Evolutionary conservation across 2,329 filamentous ascomycete genomes (phyloP), one percentile per base, ranked within the genome.

Genomic region (Allantophomopsis cytisporea): DNA sequence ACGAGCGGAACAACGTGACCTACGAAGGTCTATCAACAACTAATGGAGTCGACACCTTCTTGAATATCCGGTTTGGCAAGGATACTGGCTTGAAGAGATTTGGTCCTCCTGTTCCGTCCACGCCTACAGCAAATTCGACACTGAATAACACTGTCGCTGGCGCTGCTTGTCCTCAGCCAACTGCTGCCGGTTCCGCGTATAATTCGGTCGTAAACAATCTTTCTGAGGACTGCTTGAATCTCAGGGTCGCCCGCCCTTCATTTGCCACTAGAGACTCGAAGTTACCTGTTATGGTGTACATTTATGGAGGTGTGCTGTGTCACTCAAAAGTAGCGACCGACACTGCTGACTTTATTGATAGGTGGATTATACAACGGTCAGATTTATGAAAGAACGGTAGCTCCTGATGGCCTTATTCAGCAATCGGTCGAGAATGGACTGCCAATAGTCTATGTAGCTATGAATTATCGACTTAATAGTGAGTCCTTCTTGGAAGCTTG

Each of bases 261-360:
- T 71, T 70, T 7, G 72, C 66, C 2, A 63, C 60, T 16, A 52
- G 68, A 0, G 61, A 61, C 2, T 65, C 66, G 28, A 75, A 76
- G 40, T 57, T 82, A 2, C 77, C 78, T 0, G 77, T 83, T 1
- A 56, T 81, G 14, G 74, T 78, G 45, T 83, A 75, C 73, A 82
- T 83, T 38, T 81, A 68, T 47, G 78, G 78, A 1, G 78, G 79
- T 34, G 58, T 61, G 41, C 52, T 60, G 35, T 60, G 59, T 35
- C 38, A 7, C 10, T 40, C 7, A 2, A 13, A 28, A 11, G 10
- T 28, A 23, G 8, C 11, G 17, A 17, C 34, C n/a, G 18, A 28
- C 16, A 16, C 21, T 21, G 14, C 23, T 28, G 11, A 28, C 20
- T 38, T 16, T 20, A 20, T 4, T 28, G 7, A 6, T 20, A 49